Evolutionary conservation across 805 yeast genomes (phyloP), one percentile per base, ranked within the genome.

Genomic region (Myxozyma geophila): DNA sequence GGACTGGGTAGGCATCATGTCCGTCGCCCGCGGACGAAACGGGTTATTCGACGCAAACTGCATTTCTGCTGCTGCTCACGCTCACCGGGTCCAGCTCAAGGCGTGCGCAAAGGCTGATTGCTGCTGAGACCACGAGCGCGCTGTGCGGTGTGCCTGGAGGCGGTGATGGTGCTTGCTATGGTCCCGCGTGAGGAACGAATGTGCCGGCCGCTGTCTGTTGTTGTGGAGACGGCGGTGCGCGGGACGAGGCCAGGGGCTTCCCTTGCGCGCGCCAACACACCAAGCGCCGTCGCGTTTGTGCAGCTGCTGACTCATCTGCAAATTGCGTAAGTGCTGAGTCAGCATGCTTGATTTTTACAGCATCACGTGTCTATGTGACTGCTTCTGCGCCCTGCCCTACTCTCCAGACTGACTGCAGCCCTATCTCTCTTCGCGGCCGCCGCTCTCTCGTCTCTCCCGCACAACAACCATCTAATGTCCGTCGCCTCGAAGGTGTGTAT

Each of bases 31-130:
- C 44, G 59, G 62, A 17, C 69, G 69, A 56, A 66, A 66, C 49
- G 69, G 69, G 40, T 66, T 66, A 39, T 66, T 66, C 39, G 67
- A 63, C 37, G 69, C 67, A 49, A 63, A 66, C 33, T 63, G 62
- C 69, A 59, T 60, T 39, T 21, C 21, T 23, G 12, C 28, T 15
- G 41, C n/a, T 39, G 41, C 41, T 39, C 41, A 12, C 41, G 58
- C 37, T 41, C 21, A 19, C 28, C 28, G 2, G 28, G 28, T 28
- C 28, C 28, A 28, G 28, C 28, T 28, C 28, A 5, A 28, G 28
- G 5, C 5, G 28, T 28, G 2, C 5, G 5, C 28, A 28, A 28
- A 28, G 5, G 28, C 28, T 28, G 28, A 43, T 15, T 12, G 48
- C 7, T 19, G 53, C 44, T 9, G 52, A 40, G 37, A 21, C 9